These are phyloP conservation scores for Aspergillus cavernicola DNA, from an alignment of 495 filamentous ascomycete species.

Conservation along the genomic window DNA sequence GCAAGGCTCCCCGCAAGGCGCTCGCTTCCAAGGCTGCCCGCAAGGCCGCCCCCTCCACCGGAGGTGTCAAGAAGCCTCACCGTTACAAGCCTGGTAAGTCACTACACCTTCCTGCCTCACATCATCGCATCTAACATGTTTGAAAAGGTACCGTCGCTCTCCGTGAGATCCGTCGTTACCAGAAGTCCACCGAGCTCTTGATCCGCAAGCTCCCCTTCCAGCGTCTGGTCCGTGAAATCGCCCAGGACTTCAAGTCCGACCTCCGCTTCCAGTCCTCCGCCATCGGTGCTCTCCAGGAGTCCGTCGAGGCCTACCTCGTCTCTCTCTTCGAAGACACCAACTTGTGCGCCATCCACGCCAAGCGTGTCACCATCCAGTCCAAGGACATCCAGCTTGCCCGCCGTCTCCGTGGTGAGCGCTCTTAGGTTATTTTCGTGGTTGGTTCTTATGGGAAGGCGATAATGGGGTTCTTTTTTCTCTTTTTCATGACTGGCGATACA, in stretches of 20 bases:
- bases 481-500: slow-evolving; percentile 50
- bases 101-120: neutral
- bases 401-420: slow-evolving; percentile 94
- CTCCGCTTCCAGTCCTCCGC: slow-evolving; percentile 99
- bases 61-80: slow-evolving; percentile 99
- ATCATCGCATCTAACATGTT: slow-evolving; percentile 27
- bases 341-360: slow-evolving; percentile 99
- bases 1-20: slow-evolving; percentile 99
- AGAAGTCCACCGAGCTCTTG: slow-evolving; percentile 99
- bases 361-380: slow-evolving; percentile 94
- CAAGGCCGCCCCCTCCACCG: slow-evolving; percentile 71
- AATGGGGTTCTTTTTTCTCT: slow-evolving; percentile 40
- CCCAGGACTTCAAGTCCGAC: slow-evolving; percentile 99
- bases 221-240: slow-evolving; percentile 99
- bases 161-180: slow-evolving; percentile 99
- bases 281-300: slow-evolving; percentile 99
- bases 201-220: slow-evolving; percentile 99
- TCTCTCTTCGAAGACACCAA: slow-evolving; percentile 99
- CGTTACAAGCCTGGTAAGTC: slow-evolving; percentile 95
- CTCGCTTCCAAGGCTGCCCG: slow-evolving; percentile 83
- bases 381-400: slow-evolving; percentile 98
- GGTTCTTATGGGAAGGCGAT: slow-evolving; percentile 46
- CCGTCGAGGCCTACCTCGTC: slow-evolving; percentile 99
- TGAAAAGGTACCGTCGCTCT: slow-evolving; percentile 94
- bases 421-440: slow-evolving; percentile 50